A percentile compares a stretch with the other conserved stretches of the same genome.
Conservation (phyloP, 441 rosid genomes). For the Geranium incanum region DNA sequence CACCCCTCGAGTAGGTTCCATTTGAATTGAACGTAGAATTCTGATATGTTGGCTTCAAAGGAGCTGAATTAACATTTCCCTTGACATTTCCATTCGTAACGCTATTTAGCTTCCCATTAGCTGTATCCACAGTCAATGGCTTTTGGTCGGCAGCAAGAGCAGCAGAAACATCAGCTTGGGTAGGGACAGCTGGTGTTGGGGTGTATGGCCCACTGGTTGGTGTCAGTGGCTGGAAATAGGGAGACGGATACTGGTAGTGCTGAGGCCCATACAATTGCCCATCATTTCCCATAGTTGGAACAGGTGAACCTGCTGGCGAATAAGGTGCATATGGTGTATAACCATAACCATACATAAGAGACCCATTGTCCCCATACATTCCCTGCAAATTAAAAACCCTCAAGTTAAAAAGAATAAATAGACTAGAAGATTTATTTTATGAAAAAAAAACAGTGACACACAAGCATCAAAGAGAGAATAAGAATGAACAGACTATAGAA, state of each 20-base stretch:
- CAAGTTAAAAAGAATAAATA: too few species aligned
- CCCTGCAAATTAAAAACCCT: slow-evolving; percentile 41
- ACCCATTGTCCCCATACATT: slow-evolving; percentile 51
- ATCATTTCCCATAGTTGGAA: slow-evolving; percentile 58
- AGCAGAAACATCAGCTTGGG: slow-evolving; percentile 45
- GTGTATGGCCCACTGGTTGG: slow-evolving; percentile 42
- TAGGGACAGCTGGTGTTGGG: slow-evolving; percentile 35
- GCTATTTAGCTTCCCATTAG: slow-evolving; percentile 40
- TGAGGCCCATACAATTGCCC: slow-evolving; percentile 69
- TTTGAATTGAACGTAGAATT: slow-evolving; percentile 34
- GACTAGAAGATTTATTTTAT: too few species aligned
- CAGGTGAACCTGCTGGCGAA: slow-evolving; percentile 65
- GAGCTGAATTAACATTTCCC: slow-evolving; percentile 32
- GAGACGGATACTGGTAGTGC: slow-evolving; percentile 69
- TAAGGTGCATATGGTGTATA: slow-evolving; percentile 51
- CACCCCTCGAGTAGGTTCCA: slow-evolving; percentile 46
- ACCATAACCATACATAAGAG: slow-evolving; percentile 55
- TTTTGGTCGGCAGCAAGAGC: slow-evolving; percentile 44
- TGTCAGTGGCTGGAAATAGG: slow-evolving; percentile 49
- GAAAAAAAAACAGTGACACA: too few species aligned
- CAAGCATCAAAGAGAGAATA: too few species aligned
- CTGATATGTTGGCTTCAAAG: slow-evolving; percentile 44
- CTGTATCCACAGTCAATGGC: slow-evolving; percentile 43
- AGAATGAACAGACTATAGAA: too few species aligned
- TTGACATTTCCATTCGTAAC: slow-evolving; percentile 36